Evolutionary conservation across 2,329 filamentous ascomycete species (phyloP), one percentile per base, ranked within the genome.

Genomic region (Cadophora gregata): DNA sequence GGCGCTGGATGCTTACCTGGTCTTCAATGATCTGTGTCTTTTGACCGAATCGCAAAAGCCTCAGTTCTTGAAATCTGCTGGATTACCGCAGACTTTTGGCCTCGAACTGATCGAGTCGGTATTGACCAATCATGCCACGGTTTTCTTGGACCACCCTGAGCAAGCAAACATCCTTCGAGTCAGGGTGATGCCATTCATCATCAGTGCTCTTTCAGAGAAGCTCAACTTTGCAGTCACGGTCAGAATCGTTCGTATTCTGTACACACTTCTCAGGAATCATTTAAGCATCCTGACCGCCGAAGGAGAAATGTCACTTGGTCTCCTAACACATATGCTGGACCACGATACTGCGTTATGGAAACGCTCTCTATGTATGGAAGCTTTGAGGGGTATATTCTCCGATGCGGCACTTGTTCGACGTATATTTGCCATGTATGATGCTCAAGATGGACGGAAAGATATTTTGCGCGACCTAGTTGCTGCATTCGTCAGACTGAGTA

Each of bases 51-150:
- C 92, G 38, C 91, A 96, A 73, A 89, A 90, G 48, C 89, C 94
- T 4, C 88, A 93, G 70, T 97, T 94, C 74, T 84, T 99, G 47
- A 88, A 89, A 36, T 92, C 96, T 73, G 89, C 91, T 14, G 87
- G 88, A 3, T 84, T 98, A 10, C 89, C 93, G 0, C 89, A 93
- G 73, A 90, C 92, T 0, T 96, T 97, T 73, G 92, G 93, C 6
- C 81, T 99, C 1, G 96, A 99, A 77, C 84, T 98, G 63, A 93
- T 99, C 73, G 94, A 97, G 79, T 95, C 93, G 0, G 89, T 97
- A 62, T 82, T 99, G 67, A 90, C 91, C 27, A 96, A 94, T 73
- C 93, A 97, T 81, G 87, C 90, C n/a, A 83, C 85, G 61, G 87
- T 97, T 31, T 96, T 98, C 77, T 82, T 89, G 21, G 83, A 84